Evolutionary conservation across 768 basidiomycete species (phyloP).

Genomic region (Aureoboletus auriporus): DNA sequence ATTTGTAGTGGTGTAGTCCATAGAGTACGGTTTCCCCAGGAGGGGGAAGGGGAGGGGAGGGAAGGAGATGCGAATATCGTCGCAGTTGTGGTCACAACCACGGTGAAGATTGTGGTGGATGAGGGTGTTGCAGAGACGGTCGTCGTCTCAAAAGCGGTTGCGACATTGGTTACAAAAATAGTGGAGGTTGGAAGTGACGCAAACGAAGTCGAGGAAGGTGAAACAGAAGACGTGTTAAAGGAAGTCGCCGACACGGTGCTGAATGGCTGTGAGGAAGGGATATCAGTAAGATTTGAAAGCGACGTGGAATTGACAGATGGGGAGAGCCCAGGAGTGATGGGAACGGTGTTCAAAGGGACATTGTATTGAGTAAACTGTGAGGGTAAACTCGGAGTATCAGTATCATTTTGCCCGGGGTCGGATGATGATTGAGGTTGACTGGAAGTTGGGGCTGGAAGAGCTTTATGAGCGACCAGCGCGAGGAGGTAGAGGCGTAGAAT

Average conservation of each 20-base stretch:
- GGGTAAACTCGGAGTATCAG: background rate
- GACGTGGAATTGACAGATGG: background rate
- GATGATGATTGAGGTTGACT: background rate
- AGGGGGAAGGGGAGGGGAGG: background rate
- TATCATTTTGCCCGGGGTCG: background rate
- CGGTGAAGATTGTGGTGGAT: constrained; percentile 6
- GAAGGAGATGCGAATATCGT: background rate
- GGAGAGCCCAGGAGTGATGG: background rate
- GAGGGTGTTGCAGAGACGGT: background rate
- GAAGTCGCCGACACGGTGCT: background rate
- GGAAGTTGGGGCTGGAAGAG: constrained; percentile 10
- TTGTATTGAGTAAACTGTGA: background rate
- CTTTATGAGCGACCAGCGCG: constrained; percentile 15
- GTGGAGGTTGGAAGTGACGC: background rate
- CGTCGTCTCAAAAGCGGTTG: constrained; percentile 9
- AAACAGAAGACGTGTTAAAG: background rate
- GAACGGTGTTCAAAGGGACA: background rate
- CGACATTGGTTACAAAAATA: constrained; percentile 8
- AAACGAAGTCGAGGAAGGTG: background rate
- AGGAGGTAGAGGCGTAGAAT: background rate
- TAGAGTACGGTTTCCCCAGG: constrained; percentile 19
- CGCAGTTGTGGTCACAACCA: constrained; percentile 4
- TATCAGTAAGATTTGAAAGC: background rate
- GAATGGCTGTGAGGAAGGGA: background rate
- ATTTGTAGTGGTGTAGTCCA: constrained; percentile 55